phyloP scores from a whole-genome alignment of 2,329 filamentous ascomycete genomes.

The Trichoderma lentiforme region DNA sequence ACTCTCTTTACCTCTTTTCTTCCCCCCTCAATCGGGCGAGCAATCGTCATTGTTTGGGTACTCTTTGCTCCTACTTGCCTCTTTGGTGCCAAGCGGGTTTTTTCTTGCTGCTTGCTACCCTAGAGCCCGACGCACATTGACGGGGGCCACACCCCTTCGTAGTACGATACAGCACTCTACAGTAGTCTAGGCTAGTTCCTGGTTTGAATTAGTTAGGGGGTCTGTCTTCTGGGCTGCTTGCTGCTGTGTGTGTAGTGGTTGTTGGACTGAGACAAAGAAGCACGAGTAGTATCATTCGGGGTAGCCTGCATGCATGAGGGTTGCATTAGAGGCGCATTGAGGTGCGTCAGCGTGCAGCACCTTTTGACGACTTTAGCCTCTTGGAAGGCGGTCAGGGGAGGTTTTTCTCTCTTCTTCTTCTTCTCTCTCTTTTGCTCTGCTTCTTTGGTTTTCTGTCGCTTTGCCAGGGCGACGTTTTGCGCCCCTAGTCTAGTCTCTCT shows the following conservation, averaged over 20 bases:
- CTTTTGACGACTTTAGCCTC: not conserved
- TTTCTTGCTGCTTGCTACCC: not conserved
- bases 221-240: not conserved
- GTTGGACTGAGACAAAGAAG: not conserved
- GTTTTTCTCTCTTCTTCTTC: not conserved
- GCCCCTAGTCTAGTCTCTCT: not conserved
- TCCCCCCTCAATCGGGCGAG: not conserved
- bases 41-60: not conserved
- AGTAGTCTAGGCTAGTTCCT: not conserved
- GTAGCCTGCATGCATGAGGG: not conserved
- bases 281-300: not conserved
- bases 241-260: not conserved
- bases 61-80: not conserved
- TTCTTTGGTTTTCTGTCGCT: not conserved
- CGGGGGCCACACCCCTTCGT: not conserved
- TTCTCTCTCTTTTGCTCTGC: not conserved
- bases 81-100: not conserved
- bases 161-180: too few relatives aligned
- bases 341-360: conserved; percentile 14
- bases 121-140: not conserved
- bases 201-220: not conserved
- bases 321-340: conserved; percentile 13
- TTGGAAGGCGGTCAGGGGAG: conserved; percentile 4
- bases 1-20: not conserved
- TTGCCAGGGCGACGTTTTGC: not conserved